Base-by-base conservation (phyloP, 257 asterid species). In the Solanum arcanum region DNA sequence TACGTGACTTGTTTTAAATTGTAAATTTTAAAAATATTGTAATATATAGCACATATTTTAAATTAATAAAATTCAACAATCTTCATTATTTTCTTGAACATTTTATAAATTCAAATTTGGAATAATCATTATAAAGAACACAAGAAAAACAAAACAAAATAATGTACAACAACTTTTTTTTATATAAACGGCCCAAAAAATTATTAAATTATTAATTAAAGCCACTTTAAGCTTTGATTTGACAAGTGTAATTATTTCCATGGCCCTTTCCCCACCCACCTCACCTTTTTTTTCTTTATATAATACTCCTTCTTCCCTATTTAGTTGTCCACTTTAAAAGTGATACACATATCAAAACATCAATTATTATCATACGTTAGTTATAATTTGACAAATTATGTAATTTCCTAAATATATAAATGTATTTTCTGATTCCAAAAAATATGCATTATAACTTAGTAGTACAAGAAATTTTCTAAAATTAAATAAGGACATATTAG, bases 401-500 rank as follows among this genome's bases (percentile, higher is more conserved):
- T 4, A 33, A 33, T 0, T 33, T 0, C 0, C 5, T 0, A 33
- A 33, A 1, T 33, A 0, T 33, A 33, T 33, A 33, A 33, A 33
- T 33, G 35, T 33, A 33, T 33, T 33, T 3, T 33, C 5, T 33
- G 35, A 0, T 33, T 33, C 5, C 1, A 3, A 4, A 33, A 33
- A 33, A 4, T 0, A 33, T 33, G 1, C 5, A 33, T 33, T 3
- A 33, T 4, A 33, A 33, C 0, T 33, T 33, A 33, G 35, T 33
- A 0, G 5, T 33, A 33, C 35, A 3, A 33, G 35, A 33, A 33
- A 33, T 33, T 33, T 33, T 33, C 0, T 33, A 33, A 0, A 33
- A 33, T 3, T 33, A 33, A 33, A 33, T 33, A 33, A 33, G 5
- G 0, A 33, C 1, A 33, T 33, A 33, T 4, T 33, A 33, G 33